Evolutionary conservation across 2,329 filamentous ascomycete genomes (phyloP), one percentile per base, ranked within the genome.

Genomic region (Plenodomus tracheiphilus): DNA sequence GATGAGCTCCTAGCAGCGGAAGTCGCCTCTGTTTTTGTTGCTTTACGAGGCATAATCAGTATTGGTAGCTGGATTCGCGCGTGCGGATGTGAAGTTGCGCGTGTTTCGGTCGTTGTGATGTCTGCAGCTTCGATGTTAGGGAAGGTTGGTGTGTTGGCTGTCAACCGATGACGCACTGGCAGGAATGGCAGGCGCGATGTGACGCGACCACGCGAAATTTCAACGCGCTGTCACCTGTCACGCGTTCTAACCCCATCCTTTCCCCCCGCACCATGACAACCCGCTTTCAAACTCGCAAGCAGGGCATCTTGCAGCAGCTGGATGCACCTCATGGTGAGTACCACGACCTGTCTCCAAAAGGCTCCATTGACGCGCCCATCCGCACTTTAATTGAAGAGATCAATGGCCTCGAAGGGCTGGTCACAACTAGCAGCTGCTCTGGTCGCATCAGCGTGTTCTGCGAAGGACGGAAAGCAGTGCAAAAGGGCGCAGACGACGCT

Each of bases 361-460:
- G 92, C 15, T 88, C 85, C 0, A 82, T 97, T 17, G 93, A 97
- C 70, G 82, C 77, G 40, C 87, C 85, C 1, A 91, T 97, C 58
- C 82, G 86, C 39, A 80, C 85, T 18, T 77, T 97, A 45, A 91
- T 97, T 52, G 79, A 81, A 42, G 84, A 88, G 58, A 87, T 97
- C 69, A 97, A 97, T 72, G 70, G 64, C 1, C 67, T 87, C 5
- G 81, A 85, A 1, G 91, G 89, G 1, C 82, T 92, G 35, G 91
- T 95, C 28, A 97, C 93, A 1, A 97, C 92, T 2, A 96, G 91
- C 74, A 96, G 91, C 72, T 97, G 93, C 70, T 89, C 91, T 2
- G 93, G 93, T 0, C 80, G 93, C 43, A 83, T 95, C 39, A 92
- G 88, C 56, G 88, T 97, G 3, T 97, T 95, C 65, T 77, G 95